These are phyloP conservation scores for Plectranthus barbatus DNA, from an alignment of 257 asterid species.

Conservation along the genomic window DNA sequence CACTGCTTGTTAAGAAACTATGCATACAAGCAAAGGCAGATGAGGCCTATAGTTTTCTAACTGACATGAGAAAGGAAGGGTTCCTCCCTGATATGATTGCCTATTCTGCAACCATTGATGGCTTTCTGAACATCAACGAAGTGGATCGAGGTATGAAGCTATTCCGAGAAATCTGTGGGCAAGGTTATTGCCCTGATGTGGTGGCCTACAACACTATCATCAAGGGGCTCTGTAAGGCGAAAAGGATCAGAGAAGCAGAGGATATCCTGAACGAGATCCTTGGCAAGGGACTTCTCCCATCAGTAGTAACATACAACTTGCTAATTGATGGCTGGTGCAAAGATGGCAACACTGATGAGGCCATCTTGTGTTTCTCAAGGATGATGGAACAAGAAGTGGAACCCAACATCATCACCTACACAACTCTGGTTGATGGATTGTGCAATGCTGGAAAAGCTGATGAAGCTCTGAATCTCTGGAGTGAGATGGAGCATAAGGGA, in stretches of 20 bases:
- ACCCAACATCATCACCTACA: constrained; percentile 69
- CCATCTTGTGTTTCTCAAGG: constrained; percentile 33
- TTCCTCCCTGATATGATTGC: constrained; percentile 71
- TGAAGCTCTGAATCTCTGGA: constrained; percentile 57
- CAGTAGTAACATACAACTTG: constrained; percentile 76
- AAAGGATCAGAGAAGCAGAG: constrained; percentile 51
- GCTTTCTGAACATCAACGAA: constrained; percentile 49
- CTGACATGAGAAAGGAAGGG: constrained; percentile 54
- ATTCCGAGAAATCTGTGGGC: constrained; percentile 49
- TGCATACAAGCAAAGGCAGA: constrained; percentile 50
- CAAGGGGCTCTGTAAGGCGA: constrained; percentile 62
- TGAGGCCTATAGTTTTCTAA: constrained; percentile 65
- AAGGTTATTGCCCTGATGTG: constrained; percentile 73
- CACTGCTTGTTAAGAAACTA: constrained; percentile 55
- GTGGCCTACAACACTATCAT: constrained; percentile 70
- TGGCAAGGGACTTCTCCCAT: constrained; percentile 68
- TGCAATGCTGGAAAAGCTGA: constrained; percentile 59
- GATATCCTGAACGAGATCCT: constrained; percentile 51
- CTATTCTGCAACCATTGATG: constrained; percentile 62
- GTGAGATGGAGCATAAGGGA: constrained; percentile 52
- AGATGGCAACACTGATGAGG: constrained; percentile 49
- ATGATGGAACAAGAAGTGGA: constrained; percentile 51
- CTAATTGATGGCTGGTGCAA: constrained; percentile 86
- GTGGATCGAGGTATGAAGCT: constrained; percentile 50
- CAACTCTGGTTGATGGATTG: constrained; percentile 74